Conservation (phyloP, 2,329 filamentous ascomycete genomes). For the Colletotrichum sp. region DNA sequence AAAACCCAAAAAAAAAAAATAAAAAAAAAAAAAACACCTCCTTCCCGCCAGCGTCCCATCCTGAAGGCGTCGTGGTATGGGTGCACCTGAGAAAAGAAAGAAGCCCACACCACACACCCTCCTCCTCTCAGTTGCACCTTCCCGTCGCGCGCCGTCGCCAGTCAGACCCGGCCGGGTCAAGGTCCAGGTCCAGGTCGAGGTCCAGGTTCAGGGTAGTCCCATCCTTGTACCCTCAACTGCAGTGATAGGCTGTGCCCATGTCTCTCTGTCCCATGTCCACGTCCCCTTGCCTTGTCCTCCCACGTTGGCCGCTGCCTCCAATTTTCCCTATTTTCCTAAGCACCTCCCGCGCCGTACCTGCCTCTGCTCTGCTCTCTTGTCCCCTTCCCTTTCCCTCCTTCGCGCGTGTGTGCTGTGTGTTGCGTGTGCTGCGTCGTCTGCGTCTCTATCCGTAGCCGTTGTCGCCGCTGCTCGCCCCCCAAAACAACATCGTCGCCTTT, state of each 20-base stretch:
- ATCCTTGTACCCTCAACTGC: background rate
- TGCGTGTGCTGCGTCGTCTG: background rate
- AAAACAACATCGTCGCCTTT: constrained; percentile 3
- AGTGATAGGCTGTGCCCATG: constrained; percentile 19
- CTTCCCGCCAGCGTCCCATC: background rate
- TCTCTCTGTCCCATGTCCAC: background rate
- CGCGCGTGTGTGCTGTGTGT: constrained; percentile 2
- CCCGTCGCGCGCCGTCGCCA: constrained; percentile 11
- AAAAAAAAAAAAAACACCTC: background rate
- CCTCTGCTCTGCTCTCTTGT: background rate
- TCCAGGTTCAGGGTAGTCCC: background rate
- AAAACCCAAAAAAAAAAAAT: no score
- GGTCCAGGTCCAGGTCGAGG: constrained; percentile 1
- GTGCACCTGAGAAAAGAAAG: background rate
- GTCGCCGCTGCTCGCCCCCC: background rate
- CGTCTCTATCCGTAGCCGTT: constrained; percentile 2
- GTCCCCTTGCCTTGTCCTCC: background rate
- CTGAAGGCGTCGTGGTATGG: background rate
- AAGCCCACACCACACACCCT: background rate
- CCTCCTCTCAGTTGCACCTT: background rate
- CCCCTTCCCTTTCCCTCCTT: constrained; percentile 1
- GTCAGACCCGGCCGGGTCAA: constrained; percentile 1
- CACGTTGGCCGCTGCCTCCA: constrained; percentile 1
- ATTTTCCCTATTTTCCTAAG: constrained; percentile 12
- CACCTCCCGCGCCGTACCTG: constrained; percentile 9